Evolutionary conservation across 208 protist species (phyloP).

Genomic region (Leishmania amazonensis): DNA sequence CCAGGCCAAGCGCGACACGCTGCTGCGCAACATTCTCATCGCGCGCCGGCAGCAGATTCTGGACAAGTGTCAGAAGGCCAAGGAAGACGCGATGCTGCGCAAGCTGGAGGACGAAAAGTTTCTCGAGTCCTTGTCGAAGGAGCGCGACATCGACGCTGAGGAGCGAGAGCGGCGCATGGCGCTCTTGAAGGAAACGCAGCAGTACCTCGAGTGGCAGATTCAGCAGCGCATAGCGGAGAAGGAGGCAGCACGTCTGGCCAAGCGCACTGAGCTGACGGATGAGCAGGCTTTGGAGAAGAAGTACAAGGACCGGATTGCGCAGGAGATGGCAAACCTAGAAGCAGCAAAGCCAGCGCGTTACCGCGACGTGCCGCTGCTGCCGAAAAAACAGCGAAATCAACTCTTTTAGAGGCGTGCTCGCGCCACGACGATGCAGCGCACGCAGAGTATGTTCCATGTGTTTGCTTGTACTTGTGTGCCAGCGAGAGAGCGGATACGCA

Average conservation of each 20-base stretch:
- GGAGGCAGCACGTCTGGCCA: constrained; percentile 41
- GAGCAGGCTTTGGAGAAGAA: constrained; percentile 53
- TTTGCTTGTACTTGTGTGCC: background rate
- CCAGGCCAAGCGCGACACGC: constrained; percentile 53
- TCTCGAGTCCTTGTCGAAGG: constrained; percentile 34
- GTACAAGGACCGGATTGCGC: constrained; percentile 65
- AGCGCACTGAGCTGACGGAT: constrained; percentile 54
- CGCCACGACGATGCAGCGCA: background rate
- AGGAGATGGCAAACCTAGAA: constrained; percentile 80
- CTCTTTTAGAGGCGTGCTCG: constrained; percentile 29
- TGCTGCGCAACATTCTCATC: constrained; percentile 76
- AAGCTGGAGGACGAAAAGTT: constrained; percentile 60
- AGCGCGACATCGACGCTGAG: constrained; percentile 42
- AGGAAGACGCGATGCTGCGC: constrained; percentile 37
- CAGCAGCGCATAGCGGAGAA: constrained; percentile 44
- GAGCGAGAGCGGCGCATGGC: constrained; percentile 48
- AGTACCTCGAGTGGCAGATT: constrained; percentile 74
- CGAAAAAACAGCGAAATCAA: constrained; percentile 36
- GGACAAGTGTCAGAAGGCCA: constrained; percentile 57
- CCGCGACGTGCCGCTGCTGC: constrained; percentile 70
- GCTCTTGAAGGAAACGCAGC: constrained; percentile 67
- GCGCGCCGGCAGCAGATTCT: constrained; percentile 80
- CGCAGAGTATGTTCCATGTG: background rate
- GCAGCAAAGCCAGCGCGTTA: constrained; percentile 77
- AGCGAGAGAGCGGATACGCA: background rate